Evolutionary conservation across 148 eudicot species (phyloP).

Genomic region (Rhododendron williamsianum): DNA sequence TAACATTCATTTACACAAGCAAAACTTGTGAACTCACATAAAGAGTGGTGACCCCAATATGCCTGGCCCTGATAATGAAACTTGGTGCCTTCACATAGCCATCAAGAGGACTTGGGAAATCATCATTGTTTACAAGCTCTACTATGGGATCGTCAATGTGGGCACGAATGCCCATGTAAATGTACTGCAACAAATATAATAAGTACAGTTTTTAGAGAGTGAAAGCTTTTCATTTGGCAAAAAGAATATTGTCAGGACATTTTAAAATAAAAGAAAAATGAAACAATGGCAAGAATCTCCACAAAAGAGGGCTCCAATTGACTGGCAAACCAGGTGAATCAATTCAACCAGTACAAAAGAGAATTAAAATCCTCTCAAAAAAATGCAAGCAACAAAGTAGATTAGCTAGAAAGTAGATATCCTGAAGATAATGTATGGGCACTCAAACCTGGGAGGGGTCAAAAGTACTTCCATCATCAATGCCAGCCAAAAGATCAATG

Average conservation of each 20-base stretch:
- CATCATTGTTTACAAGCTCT: constrained; percentile 45
- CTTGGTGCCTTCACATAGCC: constrained; percentile 39
- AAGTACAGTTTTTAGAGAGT: not conserved
- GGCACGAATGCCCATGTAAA: constrained; percentile 61
- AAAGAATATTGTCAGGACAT: not conserved
- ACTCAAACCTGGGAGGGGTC: constrained; percentile 67
- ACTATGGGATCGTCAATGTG: constrained; percentile 53
- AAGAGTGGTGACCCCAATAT: constrained; percentile 65
- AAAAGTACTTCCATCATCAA: constrained; percentile 59
- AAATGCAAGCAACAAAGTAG: not conserved
- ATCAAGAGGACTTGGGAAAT: constrained; percentile 19
- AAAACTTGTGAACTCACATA: constrained; percentile 41
- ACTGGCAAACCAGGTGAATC: not conserved
- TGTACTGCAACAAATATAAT: constrained; percentile 38
- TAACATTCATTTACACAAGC: constrained; percentile 8
- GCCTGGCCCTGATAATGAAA: constrained; percentile 57
- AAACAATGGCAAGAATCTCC: constrained; percentile 13
- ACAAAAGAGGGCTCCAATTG: constrained; percentile 2
- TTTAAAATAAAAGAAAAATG: not conserved
- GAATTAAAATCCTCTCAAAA: not conserved
- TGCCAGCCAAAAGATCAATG: constrained; percentile 61
- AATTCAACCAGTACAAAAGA: not conserved
- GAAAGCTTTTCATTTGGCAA: not conserved
- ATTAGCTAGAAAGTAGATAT: constrained; percentile 2
- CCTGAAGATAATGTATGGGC: not conserved